Base-by-base conservation (phyloP, 2,329 filamentous ascomycete species). In the Aspergillus amoenus region DNA sequence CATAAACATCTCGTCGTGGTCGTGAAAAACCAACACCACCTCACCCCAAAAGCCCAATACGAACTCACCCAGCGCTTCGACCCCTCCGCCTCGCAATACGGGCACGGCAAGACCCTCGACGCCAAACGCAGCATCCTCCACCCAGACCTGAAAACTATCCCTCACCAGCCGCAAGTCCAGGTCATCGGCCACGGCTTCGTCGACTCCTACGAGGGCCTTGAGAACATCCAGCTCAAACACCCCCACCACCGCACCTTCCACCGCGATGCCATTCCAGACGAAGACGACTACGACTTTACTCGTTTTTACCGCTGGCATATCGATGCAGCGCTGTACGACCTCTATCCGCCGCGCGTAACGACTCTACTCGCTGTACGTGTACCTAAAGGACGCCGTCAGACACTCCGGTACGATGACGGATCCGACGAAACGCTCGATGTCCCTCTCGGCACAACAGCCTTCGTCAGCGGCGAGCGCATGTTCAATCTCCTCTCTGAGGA, bases 181-280 rank as follows among this genome's bases (percentile, higher is more conserved):
- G 86, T 92, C 54, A 92, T 93, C 59, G 89, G 89, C 41, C 91
- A 93, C 66, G 89, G 90, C 5, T 81, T 83, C 46, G 81, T 93
- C 1, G 70, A 81, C 1, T 81, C 83, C 32, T 92, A 91, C 65
- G 88, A 92, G 69, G 89, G 89, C 0, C 76, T 93, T 9, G 74
- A 81, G 63, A 79, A 91, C 68, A 82, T 92, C 61, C 83, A 78
- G 34, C 81, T 93, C 32, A 83, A 83, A 55, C 90, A 93, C 68
- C 89, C 90, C 5, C 89, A 93, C 68, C 90, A 93, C 77, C 82
- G 82, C 57, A 91, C 86, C 1, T 93, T 93, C 74, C 89, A 93
- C 72, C 82, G 84, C 52, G 83, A 84, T 5, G 69, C 76, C 18
- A 84, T 93, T 61, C 81, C 88, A 0, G 76, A 86, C 1, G 77